Base-by-base conservation (phyloP, 345 rosid species). In the Gossypium turneri region DNA sequence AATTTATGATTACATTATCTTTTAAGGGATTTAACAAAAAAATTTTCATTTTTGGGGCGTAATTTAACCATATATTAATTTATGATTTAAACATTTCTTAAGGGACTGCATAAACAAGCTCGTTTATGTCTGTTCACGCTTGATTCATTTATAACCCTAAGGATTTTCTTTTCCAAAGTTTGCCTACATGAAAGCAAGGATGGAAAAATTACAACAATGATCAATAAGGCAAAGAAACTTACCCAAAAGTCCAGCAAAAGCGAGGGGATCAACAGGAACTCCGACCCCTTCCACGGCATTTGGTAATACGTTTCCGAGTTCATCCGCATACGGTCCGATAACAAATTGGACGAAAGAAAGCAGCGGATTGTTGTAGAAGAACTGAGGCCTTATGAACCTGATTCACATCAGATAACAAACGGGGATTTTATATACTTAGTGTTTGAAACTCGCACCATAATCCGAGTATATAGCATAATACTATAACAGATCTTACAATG, bases 171-270 rank as follows among this genome's bases (percentile, higher is more conserved):
- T 34, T 34, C 38, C 38, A 34, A 34, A 34, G 38, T 34, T 34
- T 34, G 38, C 38, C 38, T 34, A 4, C 6, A 34, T 1, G 38
- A 34, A 1, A 12, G 72, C 12, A 67, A 38, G n/a, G 9, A 43
- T 41, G 27, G 69, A n/a, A 64, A 34, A 43, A 41, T 16, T 2
- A 17, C 24, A 10, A 24, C 2, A 2, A 4, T 44, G 38, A 66
- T 13, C 4, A 56, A 57, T 5, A 62, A 38, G 15, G 48, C 44
- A 9, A 22, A 22, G 55, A 24, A 55, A 64, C 83, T 86, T 76
- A 92, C 98, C 98, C 68, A 94, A 81, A 77, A 94, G 97, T 78
- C 98, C 97, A 27, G 98, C 97, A 60, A 92, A 94, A 68, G 98
- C 97, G 0, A 94, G 97, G 9, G 98, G 98, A 79, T 94, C 97